phyloP scores from a whole-genome alignment of 1,284 basidiomycete species.

The Microbotryum scabiosae region DNA sequence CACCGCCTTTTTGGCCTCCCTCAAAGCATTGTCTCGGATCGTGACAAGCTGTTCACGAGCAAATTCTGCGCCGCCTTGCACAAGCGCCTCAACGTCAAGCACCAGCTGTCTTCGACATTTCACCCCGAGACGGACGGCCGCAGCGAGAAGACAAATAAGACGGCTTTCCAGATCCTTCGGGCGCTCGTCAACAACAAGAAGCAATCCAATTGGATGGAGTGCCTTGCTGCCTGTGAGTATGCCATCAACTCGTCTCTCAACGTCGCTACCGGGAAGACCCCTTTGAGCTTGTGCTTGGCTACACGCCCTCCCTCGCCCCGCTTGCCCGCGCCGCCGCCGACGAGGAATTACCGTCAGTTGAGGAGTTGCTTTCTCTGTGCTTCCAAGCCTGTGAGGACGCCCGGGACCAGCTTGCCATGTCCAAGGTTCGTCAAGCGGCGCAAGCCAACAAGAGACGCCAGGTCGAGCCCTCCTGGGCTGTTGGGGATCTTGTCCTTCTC shows the following conservation, averaged over 20 bases:
- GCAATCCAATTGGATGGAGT: slow-evolving; percentile 19
- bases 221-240: slow-evolving; percentile 13
- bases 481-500: slow-evolving; percentile 12
- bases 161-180: slow-evolving; percentile 4
- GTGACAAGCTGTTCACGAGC: slow-evolving; percentile 32
- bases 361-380: slow-evolving; percentile 4
- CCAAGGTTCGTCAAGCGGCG: slow-evolving; percentile 36
- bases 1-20: slow-evolving; percentile 42
- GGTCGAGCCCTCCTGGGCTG: slow-evolving; percentile 17
- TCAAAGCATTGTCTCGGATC: slow-evolving; percentile 30
- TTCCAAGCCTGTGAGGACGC: slow-evolving; percentile 29
- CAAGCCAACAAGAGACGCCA: slow-evolving; percentile 35
- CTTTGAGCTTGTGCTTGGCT: slow-evolving; percentile 20
- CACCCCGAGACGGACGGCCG: slow-evolving; percentile 43
- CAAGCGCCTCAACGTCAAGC: slow-evolving; percentile 21
- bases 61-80: slow-evolving; percentile 34
- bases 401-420: slow-evolving; percentile 33
- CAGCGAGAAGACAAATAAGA: slow-evolving; percentile 27
- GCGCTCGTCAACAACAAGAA: background rate
- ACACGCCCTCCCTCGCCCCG: slow-evolving; percentile 35
- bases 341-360: background rate
- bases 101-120: slow-evolving; percentile 44
- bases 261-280: slow-evolving; percentile 14
- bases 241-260: slow-evolving; percentile 24
- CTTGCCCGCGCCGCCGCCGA: background rate